These are phyloP conservation scores for Mortierella sp. DNA, from an alignment of 371 early-diverging fungal species.

Conservation along the genomic window DNA sequence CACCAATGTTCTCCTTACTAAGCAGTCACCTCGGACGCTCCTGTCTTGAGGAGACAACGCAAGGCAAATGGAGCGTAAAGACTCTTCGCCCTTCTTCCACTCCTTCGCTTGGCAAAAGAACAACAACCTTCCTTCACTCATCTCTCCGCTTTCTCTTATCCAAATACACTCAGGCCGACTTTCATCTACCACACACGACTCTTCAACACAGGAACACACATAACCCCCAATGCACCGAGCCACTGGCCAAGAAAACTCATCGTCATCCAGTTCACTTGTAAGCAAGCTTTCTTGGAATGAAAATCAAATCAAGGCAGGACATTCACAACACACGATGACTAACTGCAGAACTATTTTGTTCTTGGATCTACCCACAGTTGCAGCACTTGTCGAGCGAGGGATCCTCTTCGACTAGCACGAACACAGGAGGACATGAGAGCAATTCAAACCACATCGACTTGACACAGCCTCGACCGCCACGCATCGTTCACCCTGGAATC, in stretches of 20 bases:
- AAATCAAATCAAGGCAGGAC: neutral
- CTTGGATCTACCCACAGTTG: neutral
- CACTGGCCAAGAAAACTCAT: neutral
- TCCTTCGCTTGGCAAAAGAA: neutral
- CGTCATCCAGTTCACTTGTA: constrained; percentile 5
- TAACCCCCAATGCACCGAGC: constrained; percentile 1
- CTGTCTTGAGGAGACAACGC: neutral
- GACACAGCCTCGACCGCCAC: constrained; percentile 28
- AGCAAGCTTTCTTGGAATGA: neutral
- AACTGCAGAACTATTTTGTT: neutral
- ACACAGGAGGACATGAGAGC: neutral
- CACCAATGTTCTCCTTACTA: neutral
- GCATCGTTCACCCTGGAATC: constrained; percentile 22
- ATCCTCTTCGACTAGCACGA: constrained; percentile 4
- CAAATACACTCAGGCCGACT: no score
- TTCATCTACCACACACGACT: neutral
- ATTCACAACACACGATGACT: neutral
- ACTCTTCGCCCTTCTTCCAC: neutral
- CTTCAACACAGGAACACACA: neutral
- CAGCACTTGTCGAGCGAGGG: neutral
- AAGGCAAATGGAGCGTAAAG: neutral
- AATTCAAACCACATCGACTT: constrained; percentile 34
- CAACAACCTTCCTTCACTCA: neutral
- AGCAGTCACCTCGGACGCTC: neutral
- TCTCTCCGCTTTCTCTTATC: no score